Conservation (phyloP, 1,284 basidiomycete species). For the Vanrija sp. region DNA sequence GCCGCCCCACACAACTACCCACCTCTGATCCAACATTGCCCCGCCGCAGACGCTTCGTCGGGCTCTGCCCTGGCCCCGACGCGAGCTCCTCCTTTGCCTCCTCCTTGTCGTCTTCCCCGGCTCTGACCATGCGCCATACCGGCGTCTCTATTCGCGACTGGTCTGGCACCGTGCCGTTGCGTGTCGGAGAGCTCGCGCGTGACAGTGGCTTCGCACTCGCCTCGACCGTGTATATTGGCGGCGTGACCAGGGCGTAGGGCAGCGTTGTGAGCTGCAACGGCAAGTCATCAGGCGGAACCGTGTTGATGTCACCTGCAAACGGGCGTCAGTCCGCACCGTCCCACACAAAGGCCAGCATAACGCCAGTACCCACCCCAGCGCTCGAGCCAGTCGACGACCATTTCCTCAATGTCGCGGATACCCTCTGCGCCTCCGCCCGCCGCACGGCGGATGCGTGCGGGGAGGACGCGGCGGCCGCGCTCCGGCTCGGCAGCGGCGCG, state of each 20-base stretch:
- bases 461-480: slow-evolving; percentile 62
- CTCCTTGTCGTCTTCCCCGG: slow-evolving; percentile 41
- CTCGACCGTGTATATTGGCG: slow-evolving; percentile 12
- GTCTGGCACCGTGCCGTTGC: neutral
- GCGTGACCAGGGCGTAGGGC: slow-evolving; percentile 15
- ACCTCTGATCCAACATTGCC: slow-evolving; percentile 21
- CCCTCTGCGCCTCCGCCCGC: slow-evolving; percentile 59
- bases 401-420: slow-evolving; percentile 65
- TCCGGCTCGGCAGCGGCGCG: too few species aligned
- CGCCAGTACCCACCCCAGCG: slow-evolving; percentile 62
- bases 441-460: slow-evolving; percentile 70
- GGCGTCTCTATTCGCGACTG: slow-evolving; percentile 39
- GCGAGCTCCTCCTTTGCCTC: slow-evolving; percentile 40
- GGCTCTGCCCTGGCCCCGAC: slow-evolving; percentile 12
- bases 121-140: slow-evolving; percentile 30
- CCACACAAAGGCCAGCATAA: neutral
- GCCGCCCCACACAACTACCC: neutral
- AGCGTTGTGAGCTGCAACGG: neutral
- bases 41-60: slow-evolving; percentile 28
- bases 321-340: neutral
- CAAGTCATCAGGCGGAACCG: slow-evolving; percentile 57
- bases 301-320: slow-evolving; percentile 62
- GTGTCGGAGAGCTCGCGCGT: neutral
- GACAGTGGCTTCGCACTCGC: neutral
- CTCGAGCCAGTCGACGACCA: slow-evolving; percentile 76